Evolutionary conservation across 805 yeast genomes (phyloP).

Genomic region (Sugiyamaella lignohabitans): DNA sequence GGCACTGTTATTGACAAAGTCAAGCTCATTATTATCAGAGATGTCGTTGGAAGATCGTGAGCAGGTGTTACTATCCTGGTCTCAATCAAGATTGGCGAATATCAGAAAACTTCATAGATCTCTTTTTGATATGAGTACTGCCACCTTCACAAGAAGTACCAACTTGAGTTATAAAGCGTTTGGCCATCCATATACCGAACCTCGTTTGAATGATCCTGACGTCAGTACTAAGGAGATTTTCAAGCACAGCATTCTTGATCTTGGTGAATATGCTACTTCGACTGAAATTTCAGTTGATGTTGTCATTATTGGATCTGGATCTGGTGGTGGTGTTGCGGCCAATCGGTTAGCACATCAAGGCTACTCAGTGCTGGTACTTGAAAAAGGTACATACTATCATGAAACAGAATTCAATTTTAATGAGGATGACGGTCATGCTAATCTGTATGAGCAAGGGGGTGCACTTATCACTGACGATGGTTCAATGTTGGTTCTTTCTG

Average conservation of each 20-base stretch:
- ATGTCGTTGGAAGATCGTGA: conserved; percentile 30
- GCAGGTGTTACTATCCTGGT: conserved; percentile 35
- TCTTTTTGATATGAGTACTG: conserved; percentile 27
- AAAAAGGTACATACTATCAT: conserved; percentile 43
- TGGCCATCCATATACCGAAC: conserved; percentile 33
- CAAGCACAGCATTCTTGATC: conserved; percentile 29
- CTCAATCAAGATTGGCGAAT: conserved; percentile 35
- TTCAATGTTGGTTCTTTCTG: conserved; percentile 39
- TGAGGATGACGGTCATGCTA: conserved; percentile 35
- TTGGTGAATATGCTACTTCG: conserved; percentile 11
- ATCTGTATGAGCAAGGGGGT: conserved; percentile 39
- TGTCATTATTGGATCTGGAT: conserved; percentile 45
- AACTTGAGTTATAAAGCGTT: conserved; percentile 35
- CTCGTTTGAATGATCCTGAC: conserved; percentile 25
- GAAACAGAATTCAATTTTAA: conserved; percentile 33
- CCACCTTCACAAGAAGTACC: conserved; percentile 29
- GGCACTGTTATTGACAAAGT: conserved; percentile 22
- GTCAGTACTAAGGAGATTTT: conserved; percentile 28
- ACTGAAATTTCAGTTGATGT: conserved; percentile 18
- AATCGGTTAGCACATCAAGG: conserved; percentile 41
- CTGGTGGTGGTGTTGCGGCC: conserved; percentile 50
- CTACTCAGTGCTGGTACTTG: conserved; percentile 40
- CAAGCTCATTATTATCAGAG: conserved; percentile 21
- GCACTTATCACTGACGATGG: conserved; percentile 33
- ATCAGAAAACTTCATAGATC: conserved; percentile 35